Percentiles rank a stretch among this genome's conserved stretches.
Conservation (phyloP, 2,329 filamentous ascomycete species). For the Venturia nashicola region DNA sequence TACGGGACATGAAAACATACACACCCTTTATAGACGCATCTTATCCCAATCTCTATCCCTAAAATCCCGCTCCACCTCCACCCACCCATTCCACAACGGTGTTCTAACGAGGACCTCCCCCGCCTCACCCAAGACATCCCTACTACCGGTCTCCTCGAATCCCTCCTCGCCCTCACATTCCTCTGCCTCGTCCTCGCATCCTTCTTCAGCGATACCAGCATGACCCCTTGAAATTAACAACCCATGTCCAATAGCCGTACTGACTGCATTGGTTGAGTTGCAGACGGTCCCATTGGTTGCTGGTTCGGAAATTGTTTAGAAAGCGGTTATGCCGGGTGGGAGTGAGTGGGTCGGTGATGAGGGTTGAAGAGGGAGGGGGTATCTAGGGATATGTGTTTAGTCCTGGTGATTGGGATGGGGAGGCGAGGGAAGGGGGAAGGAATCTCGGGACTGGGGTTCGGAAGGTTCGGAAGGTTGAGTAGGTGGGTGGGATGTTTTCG, state of each 20-base stretch:
- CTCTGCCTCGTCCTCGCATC: not conserved
- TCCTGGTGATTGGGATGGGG: not conserved
- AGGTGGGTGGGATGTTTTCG: too few species aligned
- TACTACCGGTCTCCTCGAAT: slow-evolving; percentile 1
- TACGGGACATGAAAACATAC: not conserved
- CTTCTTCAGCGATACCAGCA: not conserved
- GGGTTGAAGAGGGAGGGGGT: not conserved
- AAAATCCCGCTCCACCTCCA: not conserved
- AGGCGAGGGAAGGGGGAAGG: not conserved
- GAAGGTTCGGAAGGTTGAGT: not conserved
- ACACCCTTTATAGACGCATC: not conserved
- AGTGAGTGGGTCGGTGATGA: not conserved
- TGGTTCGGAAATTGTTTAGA: not conserved
- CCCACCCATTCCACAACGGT: not conserved
- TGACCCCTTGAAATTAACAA: too few species aligned
- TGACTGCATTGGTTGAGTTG: too few species aligned
- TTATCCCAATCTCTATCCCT: not conserved
- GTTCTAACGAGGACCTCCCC: not conserved
- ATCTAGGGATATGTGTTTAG: slow-evolving; percentile 1
- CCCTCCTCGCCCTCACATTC: not conserved
- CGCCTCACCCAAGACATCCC: not conserved
- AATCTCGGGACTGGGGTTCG: slow-evolving; percentile 2
- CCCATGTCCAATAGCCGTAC: not conserved
- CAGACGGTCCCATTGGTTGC: slow-evolving; percentile 1
- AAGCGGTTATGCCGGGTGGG: not conserved